Evolutionary conservation across 2,329 filamentous ascomycete genomes (phyloP).

Genomic region (Fusarium hostae): DNA sequence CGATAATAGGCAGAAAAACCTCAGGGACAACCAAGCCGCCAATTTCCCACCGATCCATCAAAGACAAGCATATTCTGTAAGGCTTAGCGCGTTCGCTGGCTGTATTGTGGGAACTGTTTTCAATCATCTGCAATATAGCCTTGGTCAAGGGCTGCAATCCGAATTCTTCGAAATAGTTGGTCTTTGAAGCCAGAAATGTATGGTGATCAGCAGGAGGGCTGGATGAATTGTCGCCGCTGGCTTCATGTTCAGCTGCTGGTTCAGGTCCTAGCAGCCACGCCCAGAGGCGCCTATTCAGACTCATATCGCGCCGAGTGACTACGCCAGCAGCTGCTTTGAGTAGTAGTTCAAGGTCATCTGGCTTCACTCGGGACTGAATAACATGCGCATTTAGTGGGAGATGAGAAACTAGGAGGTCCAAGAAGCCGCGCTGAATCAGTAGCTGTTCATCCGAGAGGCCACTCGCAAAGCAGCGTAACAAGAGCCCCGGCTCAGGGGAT

Average conservation of each 20-base stretch:
- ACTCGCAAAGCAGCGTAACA: conserved; percentile 91
- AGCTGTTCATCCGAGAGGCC: conserved; percentile 89
- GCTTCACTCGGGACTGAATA: conserved; percentile 78
- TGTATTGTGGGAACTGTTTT: conserved; percentile 47
- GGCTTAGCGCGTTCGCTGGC: conserved; percentile 78
- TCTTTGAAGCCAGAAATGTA: conserved; percentile 65
- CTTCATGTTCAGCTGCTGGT: conserved; percentile 62
- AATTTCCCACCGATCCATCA: conserved; percentile 99
- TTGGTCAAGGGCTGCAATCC: conserved; percentile 79
- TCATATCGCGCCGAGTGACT: conserved; percentile 93
- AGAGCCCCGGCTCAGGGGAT: conserved; percentile 88
- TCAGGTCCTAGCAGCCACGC: conserved; percentile 92
- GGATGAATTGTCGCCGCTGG: conserved; percentile 57
- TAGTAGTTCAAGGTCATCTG: conserved; percentile 82
- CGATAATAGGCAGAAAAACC: conserved; percentile 86
- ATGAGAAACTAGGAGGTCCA: conserved; percentile 91
- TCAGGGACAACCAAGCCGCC: conserved; percentile 88
- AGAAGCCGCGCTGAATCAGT: conserved; percentile 91
- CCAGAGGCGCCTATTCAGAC: conserved; percentile 93
- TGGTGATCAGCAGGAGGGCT: conserved; percentile 57
- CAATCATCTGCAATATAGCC: conserved; percentile 82
- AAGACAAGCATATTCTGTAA: conserved; percentile 89
- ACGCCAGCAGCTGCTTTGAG: conserved; percentile 87
- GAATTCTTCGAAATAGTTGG: conserved; percentile 84
- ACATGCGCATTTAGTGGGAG: conserved; percentile 86